These are phyloP conservation scores for Phytophthora boehmeriae DNA, from an alignment of 352 stramenopile genomes.

Conservation along the genomic window DNA sequence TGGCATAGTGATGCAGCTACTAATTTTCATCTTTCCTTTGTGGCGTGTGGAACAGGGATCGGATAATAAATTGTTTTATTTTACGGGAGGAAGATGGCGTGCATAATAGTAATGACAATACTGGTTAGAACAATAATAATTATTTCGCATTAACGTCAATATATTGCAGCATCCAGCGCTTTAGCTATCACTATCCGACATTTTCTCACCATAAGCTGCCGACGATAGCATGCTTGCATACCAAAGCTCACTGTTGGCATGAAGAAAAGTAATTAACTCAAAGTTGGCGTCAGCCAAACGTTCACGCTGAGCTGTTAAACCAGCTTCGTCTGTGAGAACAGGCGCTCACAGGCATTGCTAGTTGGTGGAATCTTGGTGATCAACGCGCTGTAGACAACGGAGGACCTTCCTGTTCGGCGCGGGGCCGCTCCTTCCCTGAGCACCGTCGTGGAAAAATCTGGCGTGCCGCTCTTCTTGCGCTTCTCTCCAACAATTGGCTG, in stretches of 20 bases:
- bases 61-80: too few relatives aligned
- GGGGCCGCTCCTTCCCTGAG: too few relatives aligned
- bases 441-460: too few relatives aligned
- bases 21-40: conserved; percentile 3
- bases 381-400: neutral
- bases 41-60: conserved; percentile 3
- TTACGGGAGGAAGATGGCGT: too few relatives aligned
- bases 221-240: too few relatives aligned
- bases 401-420: neutral
- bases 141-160: too few relatives aligned
- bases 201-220: too few relatives aligned
- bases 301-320: neutral
- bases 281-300: neutral
- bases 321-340: neutral
- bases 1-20: conserved; percentile 1
- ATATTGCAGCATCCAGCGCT: too few relatives aligned
- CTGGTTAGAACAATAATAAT: too few relatives aligned
- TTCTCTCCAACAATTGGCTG: neutral
- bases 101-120: too few relatives aligned
- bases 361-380: neutral
- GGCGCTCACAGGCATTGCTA: neutral
- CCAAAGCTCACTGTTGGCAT: neutral
- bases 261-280: neutral
- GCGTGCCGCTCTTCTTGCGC: neutral
- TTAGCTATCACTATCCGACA: too few relatives aligned